Evolutionary conservation across 768 basidiomycete species (phyloP), one percentile per base, ranked within the genome.

Genomic region (Hebeloma cylindrosporum): DNA sequence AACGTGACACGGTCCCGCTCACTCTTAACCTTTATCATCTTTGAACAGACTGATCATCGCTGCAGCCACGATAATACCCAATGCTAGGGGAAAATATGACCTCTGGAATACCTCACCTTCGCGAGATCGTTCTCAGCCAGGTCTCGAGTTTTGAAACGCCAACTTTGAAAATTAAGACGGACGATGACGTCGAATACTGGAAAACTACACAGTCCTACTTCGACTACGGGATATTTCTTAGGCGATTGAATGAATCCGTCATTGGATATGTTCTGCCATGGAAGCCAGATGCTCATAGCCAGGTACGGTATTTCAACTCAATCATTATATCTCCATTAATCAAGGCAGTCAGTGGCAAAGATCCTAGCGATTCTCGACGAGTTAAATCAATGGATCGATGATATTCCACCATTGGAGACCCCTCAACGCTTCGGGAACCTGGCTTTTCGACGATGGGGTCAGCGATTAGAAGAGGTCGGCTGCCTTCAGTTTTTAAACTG

Each of bases 381-480:
- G 8, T 65, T 96, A 30, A 79, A 83, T 51, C 50, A 51, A 1
- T 92, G 91, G 90, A 81, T 93, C 18, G 80, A 87, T 27, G 82
- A 85, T 20, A 86, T 93, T 7, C 93, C 93, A 2, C 81, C 85
- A 0, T 73, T 79, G 5, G 60, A 77, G 28, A 78, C 83, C 6
- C 78, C 86, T 4, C 94, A 96, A 54, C 76, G 93, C 7, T 99
- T 88, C 60, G 95, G 95, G 1, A 96, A 97, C 64, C 78, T 93
- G 13, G 85, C 90, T 0, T 98, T 97, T 57, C 73, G 93, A 42
- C 77, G 77, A 11, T 98, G 93, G 87, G 86, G 88, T 1, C 69
- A 73, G 41, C 77, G 83, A 25, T 72, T 96, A 22, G 81, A 88
- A 66, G 78, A 89, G 74, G 93, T 90, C 46, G 53, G 61, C 53